Base-by-base conservation (phyloP, 768 basidiomycete genomes). In the Collybia nuda region DNA sequence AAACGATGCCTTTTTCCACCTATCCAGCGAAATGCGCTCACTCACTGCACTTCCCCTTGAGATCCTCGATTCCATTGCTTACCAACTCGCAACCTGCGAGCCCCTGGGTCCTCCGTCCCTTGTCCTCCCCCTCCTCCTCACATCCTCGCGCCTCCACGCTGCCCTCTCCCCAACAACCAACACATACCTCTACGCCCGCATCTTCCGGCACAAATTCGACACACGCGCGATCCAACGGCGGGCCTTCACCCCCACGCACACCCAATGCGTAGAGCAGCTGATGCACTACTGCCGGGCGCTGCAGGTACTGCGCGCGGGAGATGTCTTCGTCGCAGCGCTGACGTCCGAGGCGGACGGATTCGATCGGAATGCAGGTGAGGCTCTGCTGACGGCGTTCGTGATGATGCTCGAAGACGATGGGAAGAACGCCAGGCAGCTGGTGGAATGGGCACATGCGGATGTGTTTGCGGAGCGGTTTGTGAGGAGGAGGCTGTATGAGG, bases 151-250 rank as follows among this genome's bases (percentile, higher is more conserved):
- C 40, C 57, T 87, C 17, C 48, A 80, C 58, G 8, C 43, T 26
- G 45, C 56, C 0, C 75, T 86, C 56, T 47, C 26, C 4, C 48
- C 55, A 0, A 56, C 65, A 46, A 43, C 43, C 19, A 64, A 70
- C 43, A 62, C 64, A 6, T 50, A 67, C 18, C 76, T 89, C 47
- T 80, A 78, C 54, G 73, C 81, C 0, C 65, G 70, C 26, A 74
- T 90, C 6, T 88, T 81, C 59, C 68, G 69, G 12, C 49, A 62
- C 61, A 78, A 73, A 59, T 89, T 88, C 68, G 86, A 89, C 62
- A 44, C 55, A 2, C 64, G 66, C 21, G 81, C 86, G 0, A 68
- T 80, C 38, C 26, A 53, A 1, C 78, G 88, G 19, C 75, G 89
- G 38, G 67, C 67, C 2, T 74, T 85, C 50, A 63, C 67, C 14